Evolutionary conservation across 495 filamentous ascomycete genomes (phyloP).

Genomic region (Aspergillus ellipticus): DNA sequence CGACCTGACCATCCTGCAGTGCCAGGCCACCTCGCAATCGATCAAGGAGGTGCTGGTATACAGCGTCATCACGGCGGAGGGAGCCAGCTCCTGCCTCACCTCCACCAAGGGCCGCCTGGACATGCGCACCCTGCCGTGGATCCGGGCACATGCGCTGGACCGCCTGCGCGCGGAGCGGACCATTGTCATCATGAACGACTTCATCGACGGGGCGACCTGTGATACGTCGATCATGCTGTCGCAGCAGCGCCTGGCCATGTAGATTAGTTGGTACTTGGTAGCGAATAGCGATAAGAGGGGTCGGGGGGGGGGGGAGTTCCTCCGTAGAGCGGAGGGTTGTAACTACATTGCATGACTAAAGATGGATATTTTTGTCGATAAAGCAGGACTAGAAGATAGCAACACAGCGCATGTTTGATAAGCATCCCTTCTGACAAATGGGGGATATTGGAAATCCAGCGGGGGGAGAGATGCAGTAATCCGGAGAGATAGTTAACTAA

Average conservation of each 20-base stretch:
- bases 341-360: no score
- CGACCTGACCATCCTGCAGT: conserved; percentile 49
- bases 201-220: conserved; percentile 50
- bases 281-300: no score
- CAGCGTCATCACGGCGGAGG: conserved; percentile 41
- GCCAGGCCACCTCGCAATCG: conserved; percentile 52
- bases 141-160: conserved; percentile 35
- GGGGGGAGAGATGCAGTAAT: no score
- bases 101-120: conserved; percentile 52
- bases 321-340: no score
- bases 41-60: conserved; percentile 44
- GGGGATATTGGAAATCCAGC: no score
- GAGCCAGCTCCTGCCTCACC: conserved; percentile 39
- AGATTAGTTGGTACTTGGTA: background rate
- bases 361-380: no score
- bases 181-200: conserved; percentile 54
- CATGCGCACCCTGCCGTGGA: conserved; percentile 48
- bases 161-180: conserved; percentile 33
- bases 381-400: no score
- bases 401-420: no score
- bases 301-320: no score
- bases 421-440: no score
- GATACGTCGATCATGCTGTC: conserved; percentile 39
- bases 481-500: no score
- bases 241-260: conserved; percentile 20